Percentiles rank a stretch among this genome's conserved stretches.
These are phyloP conservation scores for Leucoagaricus sp. DNA, from an alignment of 1,284 basidiomycete genomes.

Conservation along the genomic window DNA sequence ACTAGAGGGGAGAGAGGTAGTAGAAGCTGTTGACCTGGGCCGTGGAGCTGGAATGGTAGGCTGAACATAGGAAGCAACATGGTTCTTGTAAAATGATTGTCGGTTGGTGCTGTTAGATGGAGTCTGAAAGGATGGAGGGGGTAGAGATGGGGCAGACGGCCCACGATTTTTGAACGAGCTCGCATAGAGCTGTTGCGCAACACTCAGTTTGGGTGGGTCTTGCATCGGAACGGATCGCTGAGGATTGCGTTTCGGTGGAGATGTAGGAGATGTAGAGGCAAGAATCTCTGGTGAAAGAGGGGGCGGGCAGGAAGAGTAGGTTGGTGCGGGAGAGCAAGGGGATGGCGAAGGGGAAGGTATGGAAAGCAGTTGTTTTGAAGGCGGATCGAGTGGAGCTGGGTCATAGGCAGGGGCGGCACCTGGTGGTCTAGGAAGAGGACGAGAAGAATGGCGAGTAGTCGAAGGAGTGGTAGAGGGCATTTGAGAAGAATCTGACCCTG, in stretches of 20 bases:
- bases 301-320: neutral
- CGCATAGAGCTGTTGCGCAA: constrained; percentile 21
- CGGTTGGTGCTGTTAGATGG: neutral
- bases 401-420: neutral
- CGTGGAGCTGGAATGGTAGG: neutral
- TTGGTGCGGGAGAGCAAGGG: neutral
- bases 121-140: constrained; percentile 1
- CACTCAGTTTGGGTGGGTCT: constrained; percentile 5
- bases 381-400: neutral
- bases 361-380: neutral
- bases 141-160: neutral
- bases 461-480: neutral
- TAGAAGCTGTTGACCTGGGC: constrained; percentile 4
- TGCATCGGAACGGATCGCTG: constrained; percentile 2
- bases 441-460: neutral
- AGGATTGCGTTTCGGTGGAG: neutral
- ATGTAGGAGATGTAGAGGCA: neutral
- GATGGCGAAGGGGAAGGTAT: neutral
- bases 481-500: neutral
- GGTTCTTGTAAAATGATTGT: constrained; percentile 5
- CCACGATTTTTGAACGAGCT: constrained; percentile 13
- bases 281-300: neutral
- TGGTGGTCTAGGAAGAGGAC: constrained; percentile 13
- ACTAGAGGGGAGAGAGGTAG: neutral
- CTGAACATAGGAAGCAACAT: constrained; percentile 3